Conservation (phyloP, 1,284 basidiomycete species). For the Caloboletus inedulis region DNA sequence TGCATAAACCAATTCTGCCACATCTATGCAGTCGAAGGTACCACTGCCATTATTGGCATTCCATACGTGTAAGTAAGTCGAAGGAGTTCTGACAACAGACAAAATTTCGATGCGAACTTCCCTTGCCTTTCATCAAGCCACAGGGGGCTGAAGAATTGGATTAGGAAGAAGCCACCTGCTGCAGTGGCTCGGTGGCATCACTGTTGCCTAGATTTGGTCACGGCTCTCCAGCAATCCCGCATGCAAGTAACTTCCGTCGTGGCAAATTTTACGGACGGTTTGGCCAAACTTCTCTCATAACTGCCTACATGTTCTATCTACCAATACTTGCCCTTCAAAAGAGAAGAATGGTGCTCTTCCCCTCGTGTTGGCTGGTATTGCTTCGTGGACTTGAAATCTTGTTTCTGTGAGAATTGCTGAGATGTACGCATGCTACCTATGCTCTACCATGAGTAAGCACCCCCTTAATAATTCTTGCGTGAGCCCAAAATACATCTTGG, state of each 20-base stretch:
- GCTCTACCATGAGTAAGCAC: not conserved
- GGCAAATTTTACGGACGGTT: not conserved
- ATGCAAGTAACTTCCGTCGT: not conserved
- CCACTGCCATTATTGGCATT: not conserved
- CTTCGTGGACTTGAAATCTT: not conserved
- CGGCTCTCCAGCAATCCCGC: not conserved
- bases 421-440: not conserved
- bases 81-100: not conserved
- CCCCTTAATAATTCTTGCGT: slow-evolving; percentile 1
- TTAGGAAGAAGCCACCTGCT: not conserved
- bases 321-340: not conserved
- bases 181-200: not conserved
- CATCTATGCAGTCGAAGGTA: no score
- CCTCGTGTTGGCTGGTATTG: not conserved
- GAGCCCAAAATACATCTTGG: not conserved
- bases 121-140: not conserved
- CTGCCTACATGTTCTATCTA: not conserved
- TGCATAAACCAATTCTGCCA: no score
- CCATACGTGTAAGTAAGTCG: not conserved
- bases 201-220: not conserved
- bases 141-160: not conserved
- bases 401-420: slow-evolving; percentile 1
- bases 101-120: not conserved
- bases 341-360: not conserved
- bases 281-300: not conserved